These are phyloP conservation scores for Vicia villosa DNA, from an alignment of 306 rosid genomes.

Conservation along the genomic window DNA sequence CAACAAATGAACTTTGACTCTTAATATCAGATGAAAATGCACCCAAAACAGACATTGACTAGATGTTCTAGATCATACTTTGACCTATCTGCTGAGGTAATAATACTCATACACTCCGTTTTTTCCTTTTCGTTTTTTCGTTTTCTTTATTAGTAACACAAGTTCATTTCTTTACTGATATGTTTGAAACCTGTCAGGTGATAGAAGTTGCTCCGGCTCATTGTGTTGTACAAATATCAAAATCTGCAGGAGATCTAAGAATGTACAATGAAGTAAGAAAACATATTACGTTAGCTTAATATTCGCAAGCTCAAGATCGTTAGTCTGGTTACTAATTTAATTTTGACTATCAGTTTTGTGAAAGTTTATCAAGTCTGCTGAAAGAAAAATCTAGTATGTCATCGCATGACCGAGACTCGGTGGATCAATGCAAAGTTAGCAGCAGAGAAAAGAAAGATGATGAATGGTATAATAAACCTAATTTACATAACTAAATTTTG, in stretches of 20 bases:
- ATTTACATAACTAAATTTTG: slow-evolving; percentile 22
- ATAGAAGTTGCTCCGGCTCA: slow-evolving; percentile 76
- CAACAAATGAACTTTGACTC: slow-evolving; percentile 14
- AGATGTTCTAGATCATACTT: slow-evolving; percentile 63
- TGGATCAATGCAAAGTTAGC: neutral
- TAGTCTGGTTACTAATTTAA: slow-evolving; percentile 25
- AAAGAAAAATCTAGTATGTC: slow-evolving; percentile 40
- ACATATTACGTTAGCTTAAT: slow-evolving; percentile 2
- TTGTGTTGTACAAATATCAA: slow-evolving; percentile 76
- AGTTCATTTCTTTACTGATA: slow-evolving; percentile 15
- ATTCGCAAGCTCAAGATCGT: neutral
- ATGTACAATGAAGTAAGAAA: slow-evolving; percentile 54
- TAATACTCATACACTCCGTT: neutral
- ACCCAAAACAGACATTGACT: slow-evolving; percentile 50
- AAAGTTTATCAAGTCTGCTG: slow-evolving; percentile 64
- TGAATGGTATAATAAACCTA: slow-evolving; percentile 44
- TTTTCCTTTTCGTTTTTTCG: neutral
- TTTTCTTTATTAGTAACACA: neutral
- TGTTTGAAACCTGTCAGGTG: slow-evolving; percentile 55
- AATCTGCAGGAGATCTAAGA: slow-evolving; percentile 67
- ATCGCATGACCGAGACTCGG: slow-evolving; percentile 44
- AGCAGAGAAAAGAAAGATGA: slow-evolving; percentile 34
- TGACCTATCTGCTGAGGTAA: slow-evolving; percentile 76
- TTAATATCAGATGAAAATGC: slow-evolving; percentile 63
- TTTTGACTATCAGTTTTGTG: slow-evolving; percentile 66